phyloP scores from a whole-genome alignment of 805 yeast species.

The Candida palmyrensis region DNA sequence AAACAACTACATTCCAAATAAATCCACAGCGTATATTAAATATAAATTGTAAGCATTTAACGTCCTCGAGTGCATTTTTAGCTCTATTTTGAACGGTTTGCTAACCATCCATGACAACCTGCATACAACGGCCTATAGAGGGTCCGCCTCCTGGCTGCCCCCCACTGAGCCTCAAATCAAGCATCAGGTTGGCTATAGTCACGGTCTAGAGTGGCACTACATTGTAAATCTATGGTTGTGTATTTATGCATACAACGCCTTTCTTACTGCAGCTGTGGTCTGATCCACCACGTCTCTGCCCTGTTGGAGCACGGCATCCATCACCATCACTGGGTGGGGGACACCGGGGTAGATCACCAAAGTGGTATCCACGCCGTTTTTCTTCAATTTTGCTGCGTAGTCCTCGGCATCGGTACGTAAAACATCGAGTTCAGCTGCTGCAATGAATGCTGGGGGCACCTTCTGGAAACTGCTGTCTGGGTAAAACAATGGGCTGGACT shows the following conservation, averaged over 20 bases:
- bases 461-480: constrained; percentile 32
- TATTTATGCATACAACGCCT: constrained; percentile 16
- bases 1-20: too few species aligned
- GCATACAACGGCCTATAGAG: too few species aligned
- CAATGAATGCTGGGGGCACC: constrained; percentile 38
- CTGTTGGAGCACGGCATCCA: constrained; percentile 34
- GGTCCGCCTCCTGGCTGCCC: too few species aligned
- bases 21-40: too few species aligned
- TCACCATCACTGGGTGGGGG: constrained; percentile 48
- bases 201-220: too few species aligned
- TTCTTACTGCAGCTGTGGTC: constrained; percentile 22
- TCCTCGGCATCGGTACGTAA: constrained; percentile 40
- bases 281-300: constrained; percentile 29
- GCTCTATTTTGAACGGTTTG: too few species aligned
- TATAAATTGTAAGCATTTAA: too few species aligned
- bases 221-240: too few species aligned
- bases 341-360: constrained; percentile 34
- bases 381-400: constrained; percentile 32
- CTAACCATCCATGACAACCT: too few species aligned
- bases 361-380: constrained; percentile 31
- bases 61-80: too few species aligned
- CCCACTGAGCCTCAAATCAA: too few species aligned
- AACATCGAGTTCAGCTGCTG: constrained; percentile 41
- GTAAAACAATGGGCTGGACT: constrained; percentile 39
- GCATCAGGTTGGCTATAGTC: too few species aligned